A percentile compares a stretch with the other conserved stretches of the same genome.
Conservation (phyloP, 208 protist genomes). For the Leishmania arabica region DNA sequence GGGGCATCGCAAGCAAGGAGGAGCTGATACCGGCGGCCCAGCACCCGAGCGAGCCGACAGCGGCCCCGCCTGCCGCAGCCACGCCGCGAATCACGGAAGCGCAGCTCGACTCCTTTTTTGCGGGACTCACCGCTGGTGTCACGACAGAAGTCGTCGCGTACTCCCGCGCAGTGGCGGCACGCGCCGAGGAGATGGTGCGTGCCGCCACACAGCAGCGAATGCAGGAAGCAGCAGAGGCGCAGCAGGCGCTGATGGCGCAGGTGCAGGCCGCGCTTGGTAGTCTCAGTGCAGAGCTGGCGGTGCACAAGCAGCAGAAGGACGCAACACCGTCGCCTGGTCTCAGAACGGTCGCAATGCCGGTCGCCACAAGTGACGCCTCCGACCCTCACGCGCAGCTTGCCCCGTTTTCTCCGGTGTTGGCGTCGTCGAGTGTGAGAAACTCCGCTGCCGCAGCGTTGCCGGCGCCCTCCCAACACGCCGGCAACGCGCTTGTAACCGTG, state of each 20-base stretch:
- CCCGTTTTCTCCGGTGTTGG: not conserved
- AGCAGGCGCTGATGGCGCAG: constrained; percentile 9
- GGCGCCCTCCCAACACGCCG: not conserved
- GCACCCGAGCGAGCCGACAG: not conserved
- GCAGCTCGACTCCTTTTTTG: constrained; percentile 11
- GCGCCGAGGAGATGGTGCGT: constrained; percentile 12
- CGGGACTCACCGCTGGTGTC: constrained; percentile 8
- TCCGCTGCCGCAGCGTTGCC: not conserved
- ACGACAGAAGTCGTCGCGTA: constrained; percentile 8
- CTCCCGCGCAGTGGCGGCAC: constrained; percentile 1
- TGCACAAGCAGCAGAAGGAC: not conserved
- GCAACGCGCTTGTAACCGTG: not conserved
- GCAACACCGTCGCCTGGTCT: not conserved
- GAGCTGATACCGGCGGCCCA: not conserved
- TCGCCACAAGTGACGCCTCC: not conserved
- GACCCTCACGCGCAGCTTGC: not conserved
- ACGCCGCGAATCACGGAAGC: not conserved
- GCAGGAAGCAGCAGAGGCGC: constrained; percentile 5
- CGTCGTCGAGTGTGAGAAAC: not conserved
- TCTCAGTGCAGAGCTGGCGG: not conserved
- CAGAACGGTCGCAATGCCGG: not conserved
- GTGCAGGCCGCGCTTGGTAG: not conserved
- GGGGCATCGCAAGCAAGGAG: not conserved
- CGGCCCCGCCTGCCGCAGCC: not conserved
- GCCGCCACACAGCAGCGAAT: not conserved